Evolutionary conservation across 495 filamentous ascomycete species (phyloP), one percentile per base, ranked within the genome.

Genomic region (Cudoniella acicularis): DNA sequence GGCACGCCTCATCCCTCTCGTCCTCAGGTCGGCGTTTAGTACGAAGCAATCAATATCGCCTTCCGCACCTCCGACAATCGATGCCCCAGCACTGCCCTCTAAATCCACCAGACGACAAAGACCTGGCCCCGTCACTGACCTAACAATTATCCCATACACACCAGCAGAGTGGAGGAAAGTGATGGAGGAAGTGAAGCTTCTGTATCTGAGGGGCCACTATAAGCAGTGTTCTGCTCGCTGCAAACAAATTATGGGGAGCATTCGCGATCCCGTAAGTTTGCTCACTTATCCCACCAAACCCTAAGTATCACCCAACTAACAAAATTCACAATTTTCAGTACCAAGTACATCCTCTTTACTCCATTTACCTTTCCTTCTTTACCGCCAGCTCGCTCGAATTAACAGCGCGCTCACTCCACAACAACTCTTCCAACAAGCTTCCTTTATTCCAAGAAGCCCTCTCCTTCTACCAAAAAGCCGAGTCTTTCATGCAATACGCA

Each of bases 351-450:
- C 77, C 80, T 13, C 53, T 78, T 13, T 75, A 79, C 64, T 68
- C 75, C 6, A 79, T 82, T 47, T 80, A 82, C 56, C 65, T 83
- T 3, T 76, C 75, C 54, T 83, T 82, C 63, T 81, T 79, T 51
- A 78, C 78, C 8, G 80, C 80, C 1, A 74, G 74, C 16, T 79
- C 77, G 2, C 69, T 80, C 27, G 80, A 83, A 61, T 71, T 76
- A 41, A 79, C 74, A 47, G 78, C 79, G n/a, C 72, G 73, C 20
- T 69, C 77, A 16, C 69, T 81, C 9, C 75, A 75, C 1, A 64
- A 67, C 10, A 71, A 68, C 45, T 76, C 77, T 1, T 63, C 70
- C 17, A 71, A 73, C 42, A 75, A 79, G 25, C 69, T 71, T 42
- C 76, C 65, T 53, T 64, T 81, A 1, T 74, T 81, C 9, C 69